Conservation (phyloP, 306 rosid genomes). For the Luffa acutangula region DNA sequence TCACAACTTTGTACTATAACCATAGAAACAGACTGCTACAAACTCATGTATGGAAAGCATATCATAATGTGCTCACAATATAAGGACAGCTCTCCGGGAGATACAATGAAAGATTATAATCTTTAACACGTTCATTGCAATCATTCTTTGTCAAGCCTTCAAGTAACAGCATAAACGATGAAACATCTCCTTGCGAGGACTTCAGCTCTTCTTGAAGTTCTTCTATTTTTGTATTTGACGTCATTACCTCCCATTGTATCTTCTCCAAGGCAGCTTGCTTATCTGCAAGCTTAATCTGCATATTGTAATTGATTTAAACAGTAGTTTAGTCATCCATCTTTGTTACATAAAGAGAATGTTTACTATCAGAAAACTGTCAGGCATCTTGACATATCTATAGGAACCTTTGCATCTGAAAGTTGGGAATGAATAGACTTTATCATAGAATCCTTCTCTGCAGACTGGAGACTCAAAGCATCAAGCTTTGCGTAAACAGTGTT, state of each 20-base stretch:
- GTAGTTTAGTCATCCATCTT: background rate
- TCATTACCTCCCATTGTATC: slow-evolving; percentile 75
- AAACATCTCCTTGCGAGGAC: slow-evolving; percentile 30
- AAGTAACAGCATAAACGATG: slow-evolving; percentile 41
- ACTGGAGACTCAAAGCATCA: slow-evolving; percentile 50
- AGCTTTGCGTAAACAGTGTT: slow-evolving; percentile 37
- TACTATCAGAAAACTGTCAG: background rate
- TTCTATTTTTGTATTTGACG: slow-evolving; percentile 44
- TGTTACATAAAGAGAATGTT: background rate
- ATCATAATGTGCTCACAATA: slow-evolving; percentile 23
- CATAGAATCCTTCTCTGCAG: slow-evolving; percentile 55
- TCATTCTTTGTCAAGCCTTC: slow-evolving; percentile 54
- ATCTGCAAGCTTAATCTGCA: slow-evolving; percentile 87
- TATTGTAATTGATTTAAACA: background rate
- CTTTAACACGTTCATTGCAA: slow-evolving; percentile 7
- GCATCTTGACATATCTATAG: background rate
- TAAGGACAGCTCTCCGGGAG: slow-evolving; percentile 20
- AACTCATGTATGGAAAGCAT: background rate
- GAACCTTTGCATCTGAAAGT: slow-evolving; percentile 81
- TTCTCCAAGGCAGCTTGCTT: slow-evolving; percentile 92
- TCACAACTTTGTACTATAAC: background rate
- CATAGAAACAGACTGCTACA: background rate
- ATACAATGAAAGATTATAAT: slow-evolving; percentile 20
- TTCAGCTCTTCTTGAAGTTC: slow-evolving; percentile 37
- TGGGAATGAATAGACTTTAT: slow-evolving; percentile 54